These are phyloP conservation scores for Mentha longifolia DNA, from an alignment of 257 asterid genomes.

Conservation along the genomic window DNA sequence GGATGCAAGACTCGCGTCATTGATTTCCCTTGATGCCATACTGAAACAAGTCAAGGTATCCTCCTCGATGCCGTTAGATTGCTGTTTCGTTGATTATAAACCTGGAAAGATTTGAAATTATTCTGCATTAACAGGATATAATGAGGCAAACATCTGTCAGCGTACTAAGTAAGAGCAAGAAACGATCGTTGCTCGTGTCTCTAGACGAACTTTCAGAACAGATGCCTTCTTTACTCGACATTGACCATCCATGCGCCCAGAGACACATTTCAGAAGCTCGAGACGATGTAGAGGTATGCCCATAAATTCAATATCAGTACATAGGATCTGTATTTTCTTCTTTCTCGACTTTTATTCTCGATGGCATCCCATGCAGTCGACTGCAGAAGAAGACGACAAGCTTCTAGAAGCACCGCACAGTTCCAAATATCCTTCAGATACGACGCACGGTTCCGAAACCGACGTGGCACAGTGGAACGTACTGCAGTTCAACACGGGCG, in stretches of 20 bases:
- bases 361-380: constrained; percentile 51
- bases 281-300: constrained; percentile 71
- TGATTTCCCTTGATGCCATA: constrained; percentile 89
- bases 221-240: constrained; percentile 93
- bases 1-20: constrained; percentile 96
- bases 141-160: constrained; percentile 74
- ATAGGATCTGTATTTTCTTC: not conserved
- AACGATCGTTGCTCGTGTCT: constrained; percentile 69
- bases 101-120: not conserved
- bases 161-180: constrained; percentile 78
- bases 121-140: constrained; percentile 65
- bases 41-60: constrained; percentile 88
- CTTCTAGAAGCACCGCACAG: constrained; percentile 45
- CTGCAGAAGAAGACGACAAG: constrained; percentile 80
- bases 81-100: constrained; percentile 32
- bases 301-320: constrained; percentile 5
- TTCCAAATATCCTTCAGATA: constrained; percentile 46
- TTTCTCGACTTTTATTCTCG: not conserved
- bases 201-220: constrained; percentile 81
- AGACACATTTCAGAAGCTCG: constrained; percentile 90
- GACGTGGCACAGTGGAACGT: constrained; percentile 99
- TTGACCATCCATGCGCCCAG: constrained; percentile 95
- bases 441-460: constrained; percentile 56
- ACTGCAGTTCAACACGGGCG: constrained; percentile 93
- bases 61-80: constrained; percentile 16